Base-by-base conservation (phyloP, 345 rosid genomes). In the Salix brachista region DNA sequence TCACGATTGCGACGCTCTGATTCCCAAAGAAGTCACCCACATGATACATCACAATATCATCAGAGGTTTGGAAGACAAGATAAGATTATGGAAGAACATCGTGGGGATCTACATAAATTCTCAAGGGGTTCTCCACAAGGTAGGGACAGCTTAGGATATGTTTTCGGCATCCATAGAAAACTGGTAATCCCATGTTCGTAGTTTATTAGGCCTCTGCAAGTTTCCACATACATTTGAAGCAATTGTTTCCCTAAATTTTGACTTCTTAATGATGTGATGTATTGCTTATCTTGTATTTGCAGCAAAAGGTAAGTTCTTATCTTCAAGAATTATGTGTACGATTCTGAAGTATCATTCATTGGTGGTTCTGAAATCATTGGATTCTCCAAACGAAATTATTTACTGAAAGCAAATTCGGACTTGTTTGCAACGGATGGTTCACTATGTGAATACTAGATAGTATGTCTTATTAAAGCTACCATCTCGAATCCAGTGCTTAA, bases 231-330 rank as follows among this genome's bases (percentile, higher is more conserved):
- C 71, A 32, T 74, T 78, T 56, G 50, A 17, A 32, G 79, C 54
- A 73, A 66, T 79, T 67, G 30, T 66, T 75, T 76, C 56, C 65
- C 56, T 3, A 77, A 66, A 70, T 69, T 68, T 37, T 83, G 76
- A 74, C 67, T 80, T 71, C 71, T 80, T 82, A 81, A 79, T 80
- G 62, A 69, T 84, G 78, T 70, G 79, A 65, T 80, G 84, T 86
- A 77, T 81, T 89, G 76, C 82, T 83, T 86, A 46, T 75, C 79
- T 54, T 86, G 85, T 85, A 80, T 80, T 85, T 88, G 96, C 95
- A 90, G 97, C 94, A 86, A 89, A 88, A 93, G 98, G 98, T 96
- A 92, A 96, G 98, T 90, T 91, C 86, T 89, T 86, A 81, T 83
- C 87, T 88, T 91, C 91, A 87, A 90, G 92, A 84, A 74, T 88